These are phyloP conservation scores for Bolboschoenus planiculmis DNA, from an alignment of 176 grass and related monocot genomes.

Conservation along the genomic window DNA sequence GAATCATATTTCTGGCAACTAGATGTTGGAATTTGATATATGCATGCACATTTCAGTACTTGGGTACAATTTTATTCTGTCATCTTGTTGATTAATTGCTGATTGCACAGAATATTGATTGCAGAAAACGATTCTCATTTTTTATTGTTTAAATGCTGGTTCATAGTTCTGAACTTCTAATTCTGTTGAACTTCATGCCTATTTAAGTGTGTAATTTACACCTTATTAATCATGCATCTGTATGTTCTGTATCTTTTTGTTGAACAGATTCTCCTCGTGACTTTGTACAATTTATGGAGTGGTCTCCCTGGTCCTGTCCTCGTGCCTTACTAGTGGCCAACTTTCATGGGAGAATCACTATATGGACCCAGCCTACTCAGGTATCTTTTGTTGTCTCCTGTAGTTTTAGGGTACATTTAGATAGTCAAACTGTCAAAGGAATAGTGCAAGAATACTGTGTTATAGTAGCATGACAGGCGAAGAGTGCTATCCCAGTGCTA, in stretches of 20 bases:
- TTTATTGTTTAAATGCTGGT: background rate
- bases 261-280: constrained; percentile 95
- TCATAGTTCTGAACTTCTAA: background rate
- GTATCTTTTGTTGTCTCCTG: constrained; percentile 31
- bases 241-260: constrained; percentile 23
- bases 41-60: background rate
- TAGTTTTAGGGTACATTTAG: constrained; percentile 6
- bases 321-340: constrained; percentile 90
- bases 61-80: background rate
- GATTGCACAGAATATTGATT: background rate
- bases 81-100: background rate
- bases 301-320: constrained; percentile 86
- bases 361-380: constrained; percentile 94
- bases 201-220: background rate
- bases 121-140: background rate
- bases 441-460: background rate
- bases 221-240: background rate
- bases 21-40: background rate
- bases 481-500: background rate
- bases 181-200: background rate
- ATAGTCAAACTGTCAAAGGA: background rate
- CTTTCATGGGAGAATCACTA: constrained; percentile 94
- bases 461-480: background rate
- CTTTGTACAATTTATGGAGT: constrained; percentile 98
- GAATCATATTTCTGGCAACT: background rate